A percentile compares a stretch with the other conserved stretches of the same genome.
Evolutionary conservation across 768 basidiomycete species (phyloP).

Genomic region (Hemileccinum impolitum): DNA sequence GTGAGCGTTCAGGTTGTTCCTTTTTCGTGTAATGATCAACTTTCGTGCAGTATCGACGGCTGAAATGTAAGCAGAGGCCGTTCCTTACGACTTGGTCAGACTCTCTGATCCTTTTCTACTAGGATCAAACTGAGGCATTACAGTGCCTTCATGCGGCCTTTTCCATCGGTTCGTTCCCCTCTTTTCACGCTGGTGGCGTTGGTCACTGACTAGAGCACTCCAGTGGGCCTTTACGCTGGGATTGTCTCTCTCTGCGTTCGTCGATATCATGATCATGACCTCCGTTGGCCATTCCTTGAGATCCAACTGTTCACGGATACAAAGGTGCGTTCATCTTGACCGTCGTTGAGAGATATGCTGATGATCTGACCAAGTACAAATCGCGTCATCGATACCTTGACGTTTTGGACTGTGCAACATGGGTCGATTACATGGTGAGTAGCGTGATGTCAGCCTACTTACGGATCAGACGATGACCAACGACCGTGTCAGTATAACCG

Average conservation of each 20-base stretch:
- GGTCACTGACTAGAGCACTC: not conserved
- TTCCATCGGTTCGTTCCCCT: slow-evolving; percentile 7
- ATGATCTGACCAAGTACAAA: slow-evolving; percentile 12
- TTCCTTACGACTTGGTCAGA: not conserved
- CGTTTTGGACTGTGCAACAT: slow-evolving; percentile 21
- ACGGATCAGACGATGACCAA: not conserved
- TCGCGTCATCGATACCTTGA: slow-evolving; percentile 20
- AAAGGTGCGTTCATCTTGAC: slow-evolving; percentile 27
- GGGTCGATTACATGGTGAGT: slow-evolving; percentile 23
- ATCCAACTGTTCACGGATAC: slow-evolving; percentile 34
- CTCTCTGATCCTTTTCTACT: not conserved
- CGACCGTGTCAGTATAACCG: slow-evolving; percentile 6
- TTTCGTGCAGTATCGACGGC: slow-evolving; percentile 15
- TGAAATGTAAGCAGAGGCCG: slow-evolving; percentile 16
- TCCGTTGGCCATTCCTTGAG: slow-evolving; percentile 42
- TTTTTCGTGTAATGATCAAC: not conserved
- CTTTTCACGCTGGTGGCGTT: not conserved
- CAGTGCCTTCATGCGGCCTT: slow-evolving; percentile 5
- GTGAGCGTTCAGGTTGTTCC: slow-evolving; percentile 2
- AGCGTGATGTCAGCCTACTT: not conserved
- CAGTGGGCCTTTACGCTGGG: slow-evolving; percentile 48
- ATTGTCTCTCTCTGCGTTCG: slow-evolving; percentile 40
- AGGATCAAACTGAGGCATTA: slow-evolving; percentile 16
- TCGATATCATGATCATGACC: slow-evolving; percentile 45
- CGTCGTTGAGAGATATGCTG: not conserved